Percentiles rank a stretch among this genome's conserved stretches.
These are phyloP conservation scores for Testicularia cyperi DNA, from an alignment of 1,284 basidiomycete species.

Conservation along the genomic window DNA sequence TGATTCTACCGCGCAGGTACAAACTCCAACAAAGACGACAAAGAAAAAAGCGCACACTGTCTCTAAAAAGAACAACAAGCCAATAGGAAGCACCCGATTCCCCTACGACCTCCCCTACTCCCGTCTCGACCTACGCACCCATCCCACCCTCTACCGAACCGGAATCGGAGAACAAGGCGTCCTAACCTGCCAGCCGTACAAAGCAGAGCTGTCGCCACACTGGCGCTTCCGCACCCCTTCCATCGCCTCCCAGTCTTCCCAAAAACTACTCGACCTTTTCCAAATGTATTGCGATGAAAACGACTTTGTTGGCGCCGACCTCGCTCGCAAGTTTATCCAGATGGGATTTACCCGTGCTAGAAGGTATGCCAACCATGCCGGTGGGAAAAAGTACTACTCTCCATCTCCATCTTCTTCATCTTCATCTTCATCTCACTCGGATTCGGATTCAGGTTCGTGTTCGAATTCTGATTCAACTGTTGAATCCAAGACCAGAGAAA, in stretches of 20 bases:
- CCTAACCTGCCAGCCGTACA: constrained; percentile 36
- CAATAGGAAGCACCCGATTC: constrained; percentile 5
- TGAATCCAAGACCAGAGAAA: too few relatives aligned
- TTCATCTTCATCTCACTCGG: too few relatives aligned
- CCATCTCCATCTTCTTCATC: too few relatives aligned
- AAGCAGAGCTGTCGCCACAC: constrained; percentile 26
- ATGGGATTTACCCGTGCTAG: constrained; percentile 38
- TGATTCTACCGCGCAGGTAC: too few relatives aligned
- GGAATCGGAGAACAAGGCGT: constrained; percentile 41
- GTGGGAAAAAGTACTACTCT: constrained; percentile 23
- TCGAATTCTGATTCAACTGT: too few relatives aligned
- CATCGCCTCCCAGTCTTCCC: constrained; percentile 7
- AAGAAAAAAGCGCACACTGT: too few relatives aligned
- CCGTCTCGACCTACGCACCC: constrained; percentile 10
- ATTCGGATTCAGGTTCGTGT: constrained; percentile 7
- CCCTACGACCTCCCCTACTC: constrained; percentile 26
- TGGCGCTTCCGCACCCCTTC: constrained; percentile 30
- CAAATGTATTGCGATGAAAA: constrained; percentile 10
- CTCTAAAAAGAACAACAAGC: neutral
- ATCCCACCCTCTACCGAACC: constrained; percentile 37
- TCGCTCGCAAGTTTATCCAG: constrained; percentile 30
- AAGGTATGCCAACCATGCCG: constrained; percentile 35
- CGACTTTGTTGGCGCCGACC: constrained; percentile 34
- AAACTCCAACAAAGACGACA: too few relatives aligned
- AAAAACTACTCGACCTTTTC: constrained; percentile 16